Base-by-base conservation (phyloP, 208 protist genomes). In the Trypanosoma caninum region DNA sequence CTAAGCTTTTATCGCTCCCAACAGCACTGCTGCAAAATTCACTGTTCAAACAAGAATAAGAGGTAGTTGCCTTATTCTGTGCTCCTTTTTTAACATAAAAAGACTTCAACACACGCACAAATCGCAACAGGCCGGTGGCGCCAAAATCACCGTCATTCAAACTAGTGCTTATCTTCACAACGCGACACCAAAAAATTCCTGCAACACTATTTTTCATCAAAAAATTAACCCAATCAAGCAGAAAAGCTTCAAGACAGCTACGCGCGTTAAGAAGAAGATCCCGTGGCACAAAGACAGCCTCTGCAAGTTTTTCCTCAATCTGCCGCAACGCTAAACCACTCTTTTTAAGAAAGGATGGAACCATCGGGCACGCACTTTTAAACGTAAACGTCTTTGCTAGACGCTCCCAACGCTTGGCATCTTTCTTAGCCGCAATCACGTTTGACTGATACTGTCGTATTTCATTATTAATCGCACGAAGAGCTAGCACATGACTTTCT, bases 351-450 rank as follows among this genome's bases (percentile, higher is more conserved):
- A 58, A 16, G 14, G 52, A 10, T 11, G 86, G 68, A 28, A 93
- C 53, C 5, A 60, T 14, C 0, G 65, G 66, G 61, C 70, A 88
- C 10, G 60, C 52, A 28, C 53, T 33, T 10, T 41, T 33, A 9
- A 72, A 82, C 7, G 82, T 79, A 48, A 86, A 85, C 28, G 87
- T 90, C 67, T 93, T 93, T 16, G 87, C 87, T 16, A 82, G 52
- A 13, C 87, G 77, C 64, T 90, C 78, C 87, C 87, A 93, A 13
- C 87, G 77, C 42, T 56, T 62, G 14, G 71, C 50, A 41, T 83
- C 62, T 46, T 66, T 76, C 10, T 67, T 58, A 7, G 73, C 52
- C 42, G 62, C 35, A 13, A 45, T 28, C 14, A 72, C 48, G 34
- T 76, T 64, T 20, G 30, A 7, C 0, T 74, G 64, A 40, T 75